Conservation (phyloP, 495 filamentous ascomycete genomes). For the Bacidia rubella region DNA sequence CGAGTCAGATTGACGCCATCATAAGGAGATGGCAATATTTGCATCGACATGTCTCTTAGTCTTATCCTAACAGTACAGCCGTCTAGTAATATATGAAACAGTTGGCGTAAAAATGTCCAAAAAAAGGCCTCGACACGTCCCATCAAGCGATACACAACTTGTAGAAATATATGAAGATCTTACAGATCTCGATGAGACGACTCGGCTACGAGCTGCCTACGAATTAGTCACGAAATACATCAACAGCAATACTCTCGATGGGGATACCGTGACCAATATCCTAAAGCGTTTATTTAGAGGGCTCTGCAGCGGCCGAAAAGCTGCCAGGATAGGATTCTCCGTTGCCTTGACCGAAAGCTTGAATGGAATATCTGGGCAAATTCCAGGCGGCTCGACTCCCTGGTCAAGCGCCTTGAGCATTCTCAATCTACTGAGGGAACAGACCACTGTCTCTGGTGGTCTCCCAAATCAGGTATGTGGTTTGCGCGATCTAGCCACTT, state of each 20-base stretch:
- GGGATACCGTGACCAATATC: conserved; percentile 30
- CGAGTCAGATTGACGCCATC: too few species aligned
- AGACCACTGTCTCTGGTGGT: conserved; percentile 50
- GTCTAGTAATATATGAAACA: too few species aligned
- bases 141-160: conserved; percentile 34
- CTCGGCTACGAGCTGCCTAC: conserved; percentile 35
- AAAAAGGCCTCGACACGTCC: conserved; percentile 28
- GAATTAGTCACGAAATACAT: conserved; percentile 35
- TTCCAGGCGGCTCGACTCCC: neutral
- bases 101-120: too few species aligned
- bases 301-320: conserved; percentile 79
- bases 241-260: conserved; percentile 24
- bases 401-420: neutral
- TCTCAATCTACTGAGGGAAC: conserved; percentile 42
- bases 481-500: neutral
- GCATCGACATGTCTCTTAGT: too few species aligned
- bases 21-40: too few species aligned
- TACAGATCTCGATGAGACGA: conserved; percentile 37
- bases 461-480: conserved; percentile 45
- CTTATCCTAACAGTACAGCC: too few species aligned
- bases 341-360: conserved; percentile 76
- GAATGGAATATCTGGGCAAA: conserved; percentile 18
- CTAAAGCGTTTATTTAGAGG: conserved; percentile 66
- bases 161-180: conserved; percentile 45
- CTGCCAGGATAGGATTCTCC: conserved; percentile 80